These are phyloP conservation scores for Nematocida minor DNA, from an alignment of 371 early-diverging fungal species.

Conservation along the genomic window DNA sequence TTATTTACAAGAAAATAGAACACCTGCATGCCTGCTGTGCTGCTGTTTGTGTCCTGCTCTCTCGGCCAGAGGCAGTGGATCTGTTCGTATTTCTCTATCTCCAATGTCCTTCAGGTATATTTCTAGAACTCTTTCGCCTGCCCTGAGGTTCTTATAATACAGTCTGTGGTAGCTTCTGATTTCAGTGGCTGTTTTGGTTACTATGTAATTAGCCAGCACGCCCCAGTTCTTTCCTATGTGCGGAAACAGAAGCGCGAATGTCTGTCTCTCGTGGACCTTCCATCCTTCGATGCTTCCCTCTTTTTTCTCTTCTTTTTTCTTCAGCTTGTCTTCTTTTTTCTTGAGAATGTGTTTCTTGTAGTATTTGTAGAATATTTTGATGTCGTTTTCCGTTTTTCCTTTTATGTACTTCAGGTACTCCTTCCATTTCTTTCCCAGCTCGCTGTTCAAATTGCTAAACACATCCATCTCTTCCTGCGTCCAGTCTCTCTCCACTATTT, in stretches of 20 bases:
- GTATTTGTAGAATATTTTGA: constrained; percentile 56
- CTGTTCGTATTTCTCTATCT: constrained; percentile 11
- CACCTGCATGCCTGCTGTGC: constrained; percentile 41
- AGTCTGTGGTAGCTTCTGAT: constrained; percentile 53
- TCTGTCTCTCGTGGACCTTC: constrained; percentile 60
- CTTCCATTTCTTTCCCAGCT: constrained; percentile 45
- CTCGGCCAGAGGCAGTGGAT: constrained; percentile 10
- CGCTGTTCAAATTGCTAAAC: constrained; percentile 23
- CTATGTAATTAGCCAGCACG: constrained; percentile 51
- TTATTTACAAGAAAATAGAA: constrained; percentile 35
- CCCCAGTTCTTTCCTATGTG: constrained; percentile 61
- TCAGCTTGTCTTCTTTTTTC: neutral
- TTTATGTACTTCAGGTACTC: constrained; percentile 35
- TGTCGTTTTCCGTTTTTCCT: constrained; percentile 53
- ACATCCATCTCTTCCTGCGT: constrained; percentile 44
- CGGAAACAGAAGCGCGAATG: constrained; percentile 62
- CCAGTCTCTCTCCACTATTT: constrained; percentile 51
- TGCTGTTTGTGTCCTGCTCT: neutral
- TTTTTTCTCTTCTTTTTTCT: neutral
- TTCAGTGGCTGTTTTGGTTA: constrained; percentile 53
- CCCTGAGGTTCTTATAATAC: constrained; percentile 56
- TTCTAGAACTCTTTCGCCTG: constrained; percentile 57
- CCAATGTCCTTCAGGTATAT: constrained; percentile 50
- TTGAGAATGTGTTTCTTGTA: constrained; percentile 35
- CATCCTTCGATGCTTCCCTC: constrained; percentile 13